Evolutionary conservation across 139 green algal genomes (phyloP), one percentile per base, ranked within the genome.

Genomic region (Mesotaenium endlicherianum): DNA sequence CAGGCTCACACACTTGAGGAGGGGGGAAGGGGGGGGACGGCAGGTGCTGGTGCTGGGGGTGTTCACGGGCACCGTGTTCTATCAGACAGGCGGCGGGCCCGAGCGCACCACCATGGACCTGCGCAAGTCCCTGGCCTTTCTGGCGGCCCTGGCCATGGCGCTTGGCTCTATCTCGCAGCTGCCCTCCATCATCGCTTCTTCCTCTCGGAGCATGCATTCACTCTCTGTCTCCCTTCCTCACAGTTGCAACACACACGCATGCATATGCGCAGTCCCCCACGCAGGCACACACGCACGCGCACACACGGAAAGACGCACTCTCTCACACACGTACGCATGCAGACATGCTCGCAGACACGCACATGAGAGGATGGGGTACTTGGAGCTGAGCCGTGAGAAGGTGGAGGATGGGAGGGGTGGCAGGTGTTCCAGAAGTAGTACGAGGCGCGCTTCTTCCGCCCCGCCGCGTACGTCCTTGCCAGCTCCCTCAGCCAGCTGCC

Each of bases 61-160:
- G 34, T 79, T 86, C 80, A 86, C 69, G 1, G 80, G 80, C n/a
- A 86, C 80, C 3, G 67, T 86, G 17, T 86, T 86, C 42, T 86
- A 47, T 38, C 64, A 49, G 31, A 80, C 83, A 34, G 16, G 30
- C 31, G 39, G 77, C 20, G 38, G 26, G n/a, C 5, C 20, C 34
- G 11, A 31, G 69, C 26, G 14, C 45, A 38, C 26, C 20, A 39
- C 30, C 80, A 81, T 86, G 80, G 17, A 69, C 30, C 80, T 86
- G 26, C 47, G 53, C 36, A 53, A 44, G 31, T 86, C 80, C 45
- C n/a, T 86, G n/a, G 38, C 41, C 42, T 86, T 86, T 30, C 16
- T 81, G 6, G 69, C 49, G 40, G 38, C 30, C 38, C 77, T 86
- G 39, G 42, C 80, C 6, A 45, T 86, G 39, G 68, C 67, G 1